These are phyloP conservation scores for Eucalyptus brandiana DNA, from an alignment of 345 rosid species.

Conservation along the genomic window DNA sequence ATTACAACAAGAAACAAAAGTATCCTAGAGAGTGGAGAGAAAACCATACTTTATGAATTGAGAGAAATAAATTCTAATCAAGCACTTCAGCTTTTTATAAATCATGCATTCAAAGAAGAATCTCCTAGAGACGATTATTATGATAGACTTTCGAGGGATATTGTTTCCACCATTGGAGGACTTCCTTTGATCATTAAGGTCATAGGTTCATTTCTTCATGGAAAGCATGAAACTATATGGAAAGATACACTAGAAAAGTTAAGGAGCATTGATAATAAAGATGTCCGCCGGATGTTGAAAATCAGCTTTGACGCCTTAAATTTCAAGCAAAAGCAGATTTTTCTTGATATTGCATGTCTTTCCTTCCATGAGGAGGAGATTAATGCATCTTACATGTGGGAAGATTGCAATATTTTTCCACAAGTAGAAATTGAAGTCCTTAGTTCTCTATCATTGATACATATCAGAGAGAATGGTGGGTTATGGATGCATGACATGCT, in stretches of 20 bases:
- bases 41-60: not conserved
- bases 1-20: not conserved
- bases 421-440: not conserved
- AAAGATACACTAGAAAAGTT: not conserved
- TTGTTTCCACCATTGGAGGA: not conserved
- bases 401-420: not conserved
- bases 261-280: not conserved
- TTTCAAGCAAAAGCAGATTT: not conserved
- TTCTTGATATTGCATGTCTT: not conserved
- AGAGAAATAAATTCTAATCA: not conserved
- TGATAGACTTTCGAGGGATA: not conserved
- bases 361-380: not conserved
- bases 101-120: not conserved
- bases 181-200: not conserved
- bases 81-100: not conserved
- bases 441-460: not conserved
- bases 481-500: not conserved
- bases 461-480: not conserved
- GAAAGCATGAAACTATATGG: not conserved
- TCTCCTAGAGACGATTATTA: not conserved
- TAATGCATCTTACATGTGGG: not conserved
- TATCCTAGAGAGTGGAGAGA: not conserved
- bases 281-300: fast-evolving
- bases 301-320: not conserved
- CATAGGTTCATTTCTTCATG: not conserved